Evolutionary conservation across 345 rosid genomes (phyloP).

Genomic region (Aethionema arabicum): DNA sequence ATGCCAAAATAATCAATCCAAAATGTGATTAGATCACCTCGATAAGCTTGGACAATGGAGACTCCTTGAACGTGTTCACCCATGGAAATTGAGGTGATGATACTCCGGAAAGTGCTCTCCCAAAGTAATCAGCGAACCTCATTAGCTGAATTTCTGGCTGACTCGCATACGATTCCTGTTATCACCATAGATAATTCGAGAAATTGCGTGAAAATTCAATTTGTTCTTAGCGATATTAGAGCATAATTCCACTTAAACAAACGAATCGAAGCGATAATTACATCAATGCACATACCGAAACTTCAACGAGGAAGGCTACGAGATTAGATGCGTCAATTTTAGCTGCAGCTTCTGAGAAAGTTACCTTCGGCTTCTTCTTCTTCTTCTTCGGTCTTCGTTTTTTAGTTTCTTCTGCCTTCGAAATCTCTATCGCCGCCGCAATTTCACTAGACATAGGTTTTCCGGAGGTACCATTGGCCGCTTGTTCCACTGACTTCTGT

Average conservation of each 20-base stretch:
- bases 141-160: slow-evolving; percentile 61
- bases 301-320: slow-evolving; percentile 49
- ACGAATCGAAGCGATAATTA: slow-evolving; percentile 6
- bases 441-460: slow-evolving; percentile 21
- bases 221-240: no score
- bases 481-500: slow-evolving; percentile 44
- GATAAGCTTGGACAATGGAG: slow-evolving; percentile 46
- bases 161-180: slow-evolving; percentile 45
- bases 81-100: slow-evolving; percentile 57
- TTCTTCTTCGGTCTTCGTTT: slow-evolving; percentile 54
- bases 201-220: slow-evolving; percentile 2
- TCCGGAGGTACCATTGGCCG: slow-evolving; percentile 27
- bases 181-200: no score
- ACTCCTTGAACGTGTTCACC: slow-evolving; percentile 56
- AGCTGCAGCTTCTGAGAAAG: slow-evolving; percentile 57
- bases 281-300: slow-evolving; percentile 34
- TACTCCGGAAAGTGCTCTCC: slow-evolving; percentile 54
- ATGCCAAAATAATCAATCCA: no score
- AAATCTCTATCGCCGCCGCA: slow-evolving; percentile 34
- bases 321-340: slow-evolving; percentile 55
- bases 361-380: slow-evolving; percentile 66
- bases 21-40: no score
- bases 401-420: slow-evolving; percentile 40
- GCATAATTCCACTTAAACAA: neutral
- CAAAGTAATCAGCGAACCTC: slow-evolving; percentile 62